Conservation (phyloP, 192 early-diverging fungal species). For the Backusella tuberculispora region DNA sequence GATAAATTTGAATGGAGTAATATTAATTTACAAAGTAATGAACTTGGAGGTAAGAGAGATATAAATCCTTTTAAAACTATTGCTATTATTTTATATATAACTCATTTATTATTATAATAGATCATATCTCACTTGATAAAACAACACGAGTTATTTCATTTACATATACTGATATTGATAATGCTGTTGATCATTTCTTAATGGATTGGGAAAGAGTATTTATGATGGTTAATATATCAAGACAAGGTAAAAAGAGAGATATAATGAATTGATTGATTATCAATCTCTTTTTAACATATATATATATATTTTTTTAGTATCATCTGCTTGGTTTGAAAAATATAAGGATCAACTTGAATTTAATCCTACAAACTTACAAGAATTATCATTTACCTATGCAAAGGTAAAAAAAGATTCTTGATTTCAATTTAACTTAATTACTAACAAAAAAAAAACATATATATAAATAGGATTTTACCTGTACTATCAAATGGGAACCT, state of each 20-base stretch:
- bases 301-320: slow-evolving; percentile 17
- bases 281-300: too few species aligned
- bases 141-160: slow-evolving; percentile 39
- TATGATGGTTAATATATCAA: slow-evolving; percentile 46
- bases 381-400: slow-evolving; percentile 39
- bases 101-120: neutral
- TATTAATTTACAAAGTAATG: slow-evolving; percentile 20
- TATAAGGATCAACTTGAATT: slow-evolving; percentile 39
- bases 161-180: slow-evolving; percentile 40
- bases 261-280: neutral
- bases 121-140: slow-evolving; percentile 41
- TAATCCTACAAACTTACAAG: slow-evolving; percentile 37
- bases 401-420: slow-evolving; percentile 27
- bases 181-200: slow-evolving; percentile 38
- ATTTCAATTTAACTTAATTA: neutral
- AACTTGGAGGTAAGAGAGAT: slow-evolving; percentile 22
- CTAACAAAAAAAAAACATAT: neutral
- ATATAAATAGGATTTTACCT: slow-evolving; percentile 23
- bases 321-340: slow-evolving; percentile 39
- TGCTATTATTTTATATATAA: neutral
- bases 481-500: slow-evolving; percentile 39
- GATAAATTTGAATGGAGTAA: slow-evolving; percentile 32
- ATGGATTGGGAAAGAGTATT: slow-evolving; percentile 43
- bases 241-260: slow-evolving; percentile 29
- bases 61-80: neutral